Evolutionary conservation across 352 stramenopile species (phyloP).

Genomic region (Pythium myriotylum): DNA sequence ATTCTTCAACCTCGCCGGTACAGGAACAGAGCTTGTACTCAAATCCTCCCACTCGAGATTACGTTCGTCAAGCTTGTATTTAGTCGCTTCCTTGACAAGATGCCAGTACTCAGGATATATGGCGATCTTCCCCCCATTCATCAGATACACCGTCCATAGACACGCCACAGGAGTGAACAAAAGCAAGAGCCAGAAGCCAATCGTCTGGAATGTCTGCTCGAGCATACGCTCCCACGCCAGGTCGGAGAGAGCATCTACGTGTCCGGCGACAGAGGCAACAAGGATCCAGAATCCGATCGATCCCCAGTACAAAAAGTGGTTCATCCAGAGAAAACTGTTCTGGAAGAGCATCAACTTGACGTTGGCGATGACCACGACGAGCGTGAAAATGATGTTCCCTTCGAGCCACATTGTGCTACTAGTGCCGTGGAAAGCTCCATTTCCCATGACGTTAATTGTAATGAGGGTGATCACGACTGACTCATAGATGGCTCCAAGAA

Average conservation of each 20-base stretch:
- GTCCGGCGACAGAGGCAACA: constrained; percentile 55
- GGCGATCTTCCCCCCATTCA: constrained; percentile 54
- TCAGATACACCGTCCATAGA: constrained; percentile 55
- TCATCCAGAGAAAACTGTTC: constrained; percentile 72
- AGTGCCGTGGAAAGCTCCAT: constrained; percentile 35
- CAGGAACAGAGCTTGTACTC: constrained; percentile 49
- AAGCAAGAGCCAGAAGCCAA: constrained; percentile 60
- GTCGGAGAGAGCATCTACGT: constrained; percentile 59
- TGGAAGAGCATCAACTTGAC: constrained; percentile 81
- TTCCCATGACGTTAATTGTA: constrained; percentile 43
- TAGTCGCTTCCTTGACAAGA: constrained; percentile 72
- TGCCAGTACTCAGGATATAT: constrained; percentile 83
- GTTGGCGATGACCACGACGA: constrained; percentile 79
- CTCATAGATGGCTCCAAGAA: constrained; percentile 69
- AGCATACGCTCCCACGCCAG: constrained; percentile 77
- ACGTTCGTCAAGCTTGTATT: constrained; percentile 60
- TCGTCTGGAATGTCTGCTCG: constrained; percentile 56
- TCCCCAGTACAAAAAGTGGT: constrained; percentile 64
- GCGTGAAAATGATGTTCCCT: constrained; percentile 80
- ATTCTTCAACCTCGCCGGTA: constrained; percentile 35
- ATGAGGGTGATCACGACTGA: constrained; percentile 75
- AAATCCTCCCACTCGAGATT: constrained; percentile 71
- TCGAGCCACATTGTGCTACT: constrained; percentile 76
- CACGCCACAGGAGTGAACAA: constrained; percentile 57
- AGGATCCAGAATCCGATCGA: constrained; percentile 69